Percentiles rank a stretch among this genome's conserved stretches.
Evolutionary conservation across 352 stramenopile genomes (phyloP).

Genomic region (Phytophthora pluvialis): DNA sequence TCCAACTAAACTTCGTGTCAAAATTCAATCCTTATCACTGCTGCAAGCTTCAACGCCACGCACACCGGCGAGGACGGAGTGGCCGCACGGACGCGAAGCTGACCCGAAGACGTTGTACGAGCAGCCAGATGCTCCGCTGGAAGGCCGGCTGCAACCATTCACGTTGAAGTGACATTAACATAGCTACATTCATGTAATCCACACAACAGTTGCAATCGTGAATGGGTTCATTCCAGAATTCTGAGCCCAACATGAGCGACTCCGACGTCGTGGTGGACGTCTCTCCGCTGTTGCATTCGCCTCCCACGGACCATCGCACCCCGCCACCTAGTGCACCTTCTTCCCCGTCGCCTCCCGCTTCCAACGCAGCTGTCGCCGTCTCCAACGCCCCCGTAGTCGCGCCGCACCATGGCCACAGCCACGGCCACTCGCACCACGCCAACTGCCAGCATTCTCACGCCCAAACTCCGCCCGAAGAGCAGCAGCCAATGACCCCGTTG

Average conservation of each 20-base stretch:
- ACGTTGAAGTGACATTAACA: not conserved
- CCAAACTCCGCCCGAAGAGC: constrained; percentile 11
- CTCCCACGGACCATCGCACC: not conserved
- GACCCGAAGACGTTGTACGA: constrained; percentile 50
- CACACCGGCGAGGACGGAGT: constrained; percentile 48
- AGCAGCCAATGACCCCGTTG: constrained; percentile 42
- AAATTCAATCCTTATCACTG: constrained; percentile 58
- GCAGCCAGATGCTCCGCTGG: constrained; percentile 20
- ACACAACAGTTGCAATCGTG: not conserved
- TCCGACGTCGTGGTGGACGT: constrained; percentile 36
- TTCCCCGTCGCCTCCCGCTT: constrained; percentile 5
- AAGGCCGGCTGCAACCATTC: constrained; percentile 62
- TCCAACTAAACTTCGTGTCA: too few species aligned
- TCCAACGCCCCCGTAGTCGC: constrained; percentile 7
- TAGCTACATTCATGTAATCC: not conserved
- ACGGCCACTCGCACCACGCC: constrained; percentile 24
- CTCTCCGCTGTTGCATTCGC: constrained; percentile 15
- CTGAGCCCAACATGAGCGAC: constrained; percentile 23
- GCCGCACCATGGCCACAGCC: constrained; percentile 26
- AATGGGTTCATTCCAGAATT: not conserved
- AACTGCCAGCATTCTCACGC: constrained; percentile 28
- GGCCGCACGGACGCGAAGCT: constrained; percentile 40
- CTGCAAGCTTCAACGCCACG: constrained; percentile 47
- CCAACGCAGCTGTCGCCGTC: constrained; percentile 1
- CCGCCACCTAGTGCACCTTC: not conserved